These are phyloP conservation scores for Leccinum rimulosum DNA, from an alignment of 768 basidiomycete genomes.

Conservation along the genomic window DNA sequence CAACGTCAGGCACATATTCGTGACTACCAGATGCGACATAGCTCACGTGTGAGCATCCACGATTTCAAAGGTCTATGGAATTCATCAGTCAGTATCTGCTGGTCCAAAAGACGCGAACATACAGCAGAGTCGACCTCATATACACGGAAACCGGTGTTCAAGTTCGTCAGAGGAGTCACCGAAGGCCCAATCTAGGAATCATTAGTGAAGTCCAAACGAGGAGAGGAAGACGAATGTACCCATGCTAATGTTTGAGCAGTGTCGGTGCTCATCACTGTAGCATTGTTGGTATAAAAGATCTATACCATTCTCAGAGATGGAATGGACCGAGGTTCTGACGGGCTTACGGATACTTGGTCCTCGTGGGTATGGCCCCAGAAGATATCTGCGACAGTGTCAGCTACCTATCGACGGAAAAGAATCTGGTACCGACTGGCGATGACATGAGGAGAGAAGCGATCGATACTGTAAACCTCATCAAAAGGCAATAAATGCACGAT, in stretches of 20 bases:
- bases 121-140: constrained; percentile 55
- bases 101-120: constrained; percentile 19
- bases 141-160: constrained; percentile 69
- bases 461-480: constrained; percentile 44
- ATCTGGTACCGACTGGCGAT: constrained; percentile 57
- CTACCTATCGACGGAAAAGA: not conserved
- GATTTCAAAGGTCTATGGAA: constrained; percentile 69
- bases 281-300: constrained; percentile 77
- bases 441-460: constrained; percentile 76
- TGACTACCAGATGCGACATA: not conserved
- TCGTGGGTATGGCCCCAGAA: constrained; percentile 80
- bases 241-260: constrained; percentile 57
- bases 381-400: constrained; percentile 44
- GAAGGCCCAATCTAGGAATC: constrained; percentile 61
- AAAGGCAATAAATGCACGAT: not conserved
- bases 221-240: constrained; percentile 31
- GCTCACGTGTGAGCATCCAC: constrained; percentile 75
- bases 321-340: not conserved
- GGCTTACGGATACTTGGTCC: constrained; percentile 60
- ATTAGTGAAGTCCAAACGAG: constrained; percentile 7
- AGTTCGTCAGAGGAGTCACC: constrained; percentile 63
- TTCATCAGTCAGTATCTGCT: constrained; percentile 2
- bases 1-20: not conserved
- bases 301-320: constrained; percentile 21
- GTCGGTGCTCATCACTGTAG: constrained; percentile 51